Evolutionary conservation across 106 monocot species (phyloP).

Genomic region (Phalaenopsis aphrodite): DNA sequence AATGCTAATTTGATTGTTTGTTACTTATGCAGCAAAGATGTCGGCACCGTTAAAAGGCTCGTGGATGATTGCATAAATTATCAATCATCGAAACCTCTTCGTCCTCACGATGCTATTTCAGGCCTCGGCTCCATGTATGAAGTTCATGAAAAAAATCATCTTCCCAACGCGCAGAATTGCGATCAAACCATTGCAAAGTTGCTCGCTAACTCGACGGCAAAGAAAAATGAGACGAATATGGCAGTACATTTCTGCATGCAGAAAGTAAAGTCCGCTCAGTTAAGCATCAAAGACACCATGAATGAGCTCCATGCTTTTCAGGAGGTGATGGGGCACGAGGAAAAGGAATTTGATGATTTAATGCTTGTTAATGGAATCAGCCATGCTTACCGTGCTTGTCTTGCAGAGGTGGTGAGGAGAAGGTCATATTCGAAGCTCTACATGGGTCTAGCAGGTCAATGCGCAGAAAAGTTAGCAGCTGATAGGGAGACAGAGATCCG

Average conservation of each 20-base stretch:
- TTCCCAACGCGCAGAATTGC: conserved; percentile 62
- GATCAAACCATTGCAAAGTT: conserved; percentile 45
- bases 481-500: conserved; percentile 77
- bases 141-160: conserved; percentile 73
- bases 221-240: conserved; percentile 75
- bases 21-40: conserved; percentile 72
- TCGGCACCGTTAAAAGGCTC: conserved; percentile 80
- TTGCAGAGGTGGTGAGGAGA: conserved; percentile 80
- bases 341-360: conserved; percentile 64
- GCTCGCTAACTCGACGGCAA: conserved; percentile 44
- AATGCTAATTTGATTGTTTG: not conserved
- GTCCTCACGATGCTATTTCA: conserved; percentile 88
- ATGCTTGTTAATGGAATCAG: conserved; percentile 57
- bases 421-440: conserved; percentile 77
- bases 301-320: conserved; percentile 85
- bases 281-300: conserved; percentile 55
- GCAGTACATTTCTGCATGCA: conserved; percentile 82
- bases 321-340: conserved; percentile 86
- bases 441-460: conserved; percentile 86
- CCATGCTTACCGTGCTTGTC: conserved; percentile 82
- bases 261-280: conserved; percentile 63
- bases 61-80: conserved; percentile 72
- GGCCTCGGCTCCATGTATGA: conserved; percentile 93
- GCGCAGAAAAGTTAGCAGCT: conserved; percentile 71
- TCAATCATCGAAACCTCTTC: conserved; percentile 52